Base-by-base conservation (phyloP, 345 rosid genomes). In the Abelmoschus esculentus region DNA sequence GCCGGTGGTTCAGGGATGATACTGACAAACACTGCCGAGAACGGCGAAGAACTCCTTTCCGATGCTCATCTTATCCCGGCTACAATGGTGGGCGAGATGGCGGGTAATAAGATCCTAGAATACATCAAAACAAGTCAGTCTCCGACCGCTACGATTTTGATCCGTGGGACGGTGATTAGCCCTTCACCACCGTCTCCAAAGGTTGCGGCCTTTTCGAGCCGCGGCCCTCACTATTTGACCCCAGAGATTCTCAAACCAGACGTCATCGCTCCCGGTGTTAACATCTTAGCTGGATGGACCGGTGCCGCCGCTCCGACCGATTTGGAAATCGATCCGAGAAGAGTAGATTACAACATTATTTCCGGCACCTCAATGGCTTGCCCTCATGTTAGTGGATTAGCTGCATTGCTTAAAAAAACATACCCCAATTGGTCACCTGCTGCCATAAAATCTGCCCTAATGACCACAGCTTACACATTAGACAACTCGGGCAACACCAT, bases 341-440 rank as follows among this genome's bases (percentile, higher is more conserved):
- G 89, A 38, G 95, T 83, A 6, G 40, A 74, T 63, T 89, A 87
- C 82, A 91, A 91, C 44, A 89, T 91, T 3, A 84, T 86, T 64
- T 89, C 96, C 5, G 97, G 97, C 6, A 91, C 97, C 7, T 91
- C 96, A 1, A 91, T 91, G 97, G 86, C 97, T 0, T 89, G 97
- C 72, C 96, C 96, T 15, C 97, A 91, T 74, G 90, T 83, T 7
- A 89, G 93, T 36, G 97, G 97, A 57, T 75, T 89, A 60, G 92
- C 89, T 7, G 97, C 97, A 1, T 77, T 91, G 56, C 86, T 89
- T 61, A 82, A 82, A 64, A 82, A 74, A 52, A 87, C 96, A 13
- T 83, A 85, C 31, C 89, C 86, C 2, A 77, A 76, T 15, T 89
- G 96, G 97, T 81, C 88, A 3, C 93, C 91, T 0, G 93, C 97